Base-by-base conservation (phyloP, 73 alveolate genomes). In the Stentor roeselii region DNA sequence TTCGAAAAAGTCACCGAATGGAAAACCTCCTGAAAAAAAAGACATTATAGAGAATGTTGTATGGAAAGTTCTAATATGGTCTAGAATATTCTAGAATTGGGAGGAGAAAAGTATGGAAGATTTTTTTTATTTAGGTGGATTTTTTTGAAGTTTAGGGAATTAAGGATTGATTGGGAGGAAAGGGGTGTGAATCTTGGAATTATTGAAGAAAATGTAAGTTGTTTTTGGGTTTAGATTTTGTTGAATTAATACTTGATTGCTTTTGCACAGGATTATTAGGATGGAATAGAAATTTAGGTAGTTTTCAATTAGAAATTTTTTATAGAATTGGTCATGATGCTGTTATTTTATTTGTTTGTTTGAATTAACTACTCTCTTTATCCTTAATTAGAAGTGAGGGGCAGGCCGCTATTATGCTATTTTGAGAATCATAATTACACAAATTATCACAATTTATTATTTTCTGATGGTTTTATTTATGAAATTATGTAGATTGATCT, bases 1-100 rank as follows among this genome's bases (percentile, higher is more conserved):
- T 1, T 36, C 14, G 3, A 37, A 37, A 38, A 76, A 76, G 21
- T 76, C 84, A 14, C 31, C 80, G 36, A 76, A 82, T 6, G 84
- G 84, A 35, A 76, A 76, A 15, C 84, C 84, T 39, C 84, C 74
- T 50, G 30, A 6, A 50, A 50, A 50, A 6, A 50, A 11, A 11
- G 6, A 11, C 21, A 50, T 50, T 11, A 50, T 50, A 6, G 6
- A 50, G 67, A 50, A 50, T 50, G 67, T 50, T 50, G 30, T 50
- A 50, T 50, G 21, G 6, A 11, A 21, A 21, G 6, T 11, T 50
- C 21, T 50, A 11, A 11, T 50, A 11, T 50, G 67, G 67, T n/a
- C n/a, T 50, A 50, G 67, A 21, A 50, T 50, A 50, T 50, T 6
- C 6, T 50, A 21, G 67, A 50, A 50, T 50, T 50, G 67, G 21